phyloP scores from a whole-genome alignment of 2,329 filamentous ascomycete species.

The Aspergillus novoparasiticus region DNA sequence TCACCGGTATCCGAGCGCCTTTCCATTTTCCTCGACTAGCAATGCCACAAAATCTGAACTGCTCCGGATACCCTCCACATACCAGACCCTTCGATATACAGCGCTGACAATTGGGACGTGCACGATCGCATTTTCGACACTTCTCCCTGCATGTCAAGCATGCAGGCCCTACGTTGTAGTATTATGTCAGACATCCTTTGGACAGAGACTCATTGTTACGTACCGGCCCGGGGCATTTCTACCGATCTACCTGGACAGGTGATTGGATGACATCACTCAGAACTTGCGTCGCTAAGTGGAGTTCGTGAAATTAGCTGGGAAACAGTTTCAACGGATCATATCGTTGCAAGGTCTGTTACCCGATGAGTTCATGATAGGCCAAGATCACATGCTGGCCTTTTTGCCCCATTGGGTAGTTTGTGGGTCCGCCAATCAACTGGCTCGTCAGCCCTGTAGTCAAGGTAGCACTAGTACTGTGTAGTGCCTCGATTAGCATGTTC shows the following conservation, averaged over 20 bases:
- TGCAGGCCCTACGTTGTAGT: slow-evolving; percentile 27
- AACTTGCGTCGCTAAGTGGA: neutral
- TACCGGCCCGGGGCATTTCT: slow-evolving; percentile 16
- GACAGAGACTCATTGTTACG: neutral
- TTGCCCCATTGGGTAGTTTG: neutral
- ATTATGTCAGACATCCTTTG: neutral
- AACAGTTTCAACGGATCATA: neutral
- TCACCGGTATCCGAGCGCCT: slow-evolving; percentile 23
- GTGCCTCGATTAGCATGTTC: neutral
- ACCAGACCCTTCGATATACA: slow-evolving; percentile 34
- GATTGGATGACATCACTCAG: neutral
- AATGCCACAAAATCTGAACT: slow-evolving; percentile 35
- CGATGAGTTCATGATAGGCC: neutral
- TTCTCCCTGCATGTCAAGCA: slow-evolving; percentile 39
- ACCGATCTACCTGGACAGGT: neutral
- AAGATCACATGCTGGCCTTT: slow-evolving; percentile 4
- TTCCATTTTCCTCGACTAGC: slow-evolving; percentile 37
- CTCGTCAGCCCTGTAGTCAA: neutral
- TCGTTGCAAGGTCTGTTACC: neutral
- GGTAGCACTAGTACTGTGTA: neutral
- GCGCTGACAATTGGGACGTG: slow-evolving; percentile 31
- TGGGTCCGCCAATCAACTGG: neutral
- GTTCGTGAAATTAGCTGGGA: neutral
- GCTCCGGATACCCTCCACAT: slow-evolving; percentile 35
- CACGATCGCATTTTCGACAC: slow-evolving; percentile 35